Conservation (phyloP, 2,329 filamentous ascomycete genomes). For the Annulohypoxylon truncatum region DNA sequence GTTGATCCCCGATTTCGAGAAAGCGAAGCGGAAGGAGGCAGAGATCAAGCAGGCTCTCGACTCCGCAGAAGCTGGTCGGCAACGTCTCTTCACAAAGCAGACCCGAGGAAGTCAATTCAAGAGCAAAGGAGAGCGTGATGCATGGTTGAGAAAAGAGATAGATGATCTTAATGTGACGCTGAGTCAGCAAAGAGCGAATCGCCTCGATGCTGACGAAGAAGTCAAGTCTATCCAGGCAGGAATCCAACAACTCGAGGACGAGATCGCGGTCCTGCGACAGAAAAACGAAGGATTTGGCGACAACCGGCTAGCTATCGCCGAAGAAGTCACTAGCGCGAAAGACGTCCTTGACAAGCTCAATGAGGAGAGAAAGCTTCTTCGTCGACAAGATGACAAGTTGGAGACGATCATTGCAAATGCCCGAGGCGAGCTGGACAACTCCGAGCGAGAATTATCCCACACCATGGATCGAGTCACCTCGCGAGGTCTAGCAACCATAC, state of each 20-base stretch:
- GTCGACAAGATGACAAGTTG: conserved; percentile 89
- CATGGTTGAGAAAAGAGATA: conserved; percentile 83
- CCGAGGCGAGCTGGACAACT: conserved; percentile 78
- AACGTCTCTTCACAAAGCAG: conserved; percentile 91
- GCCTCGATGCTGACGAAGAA: conserved; percentile 86
- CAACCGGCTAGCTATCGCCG: conserved; percentile 76
- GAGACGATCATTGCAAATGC: conserved; percentile 81
- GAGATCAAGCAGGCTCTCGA: conserved; percentile 78
- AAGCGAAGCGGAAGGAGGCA: conserved; percentile 78
- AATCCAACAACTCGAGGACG: conserved; percentile 77
- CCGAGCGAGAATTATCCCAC: conserved; percentile 81
- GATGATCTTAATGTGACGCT: conserved; percentile 81
- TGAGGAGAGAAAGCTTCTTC: conserved; percentile 88
- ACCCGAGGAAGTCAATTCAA: conserved; percentile 87
- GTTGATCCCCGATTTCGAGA: conserved; percentile 81
- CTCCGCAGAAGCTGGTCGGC: conserved; percentile 77
- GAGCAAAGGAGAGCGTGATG: conserved; percentile 88
- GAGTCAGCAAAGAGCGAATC: conserved; percentile 83
- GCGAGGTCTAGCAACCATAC: conserved; percentile 86
- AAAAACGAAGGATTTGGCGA: conserved; percentile 83
- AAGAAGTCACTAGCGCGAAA: conserved; percentile 80
- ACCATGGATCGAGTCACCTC: conserved; percentile 92
- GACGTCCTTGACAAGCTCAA: conserved; percentile 81
- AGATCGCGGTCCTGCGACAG: conserved; percentile 76
- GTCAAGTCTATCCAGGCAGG: conserved; percentile 76